Evolutionary conservation across 805 yeast species (phyloP).

Genomic region (Wickerhamomyces bovis): DNA sequence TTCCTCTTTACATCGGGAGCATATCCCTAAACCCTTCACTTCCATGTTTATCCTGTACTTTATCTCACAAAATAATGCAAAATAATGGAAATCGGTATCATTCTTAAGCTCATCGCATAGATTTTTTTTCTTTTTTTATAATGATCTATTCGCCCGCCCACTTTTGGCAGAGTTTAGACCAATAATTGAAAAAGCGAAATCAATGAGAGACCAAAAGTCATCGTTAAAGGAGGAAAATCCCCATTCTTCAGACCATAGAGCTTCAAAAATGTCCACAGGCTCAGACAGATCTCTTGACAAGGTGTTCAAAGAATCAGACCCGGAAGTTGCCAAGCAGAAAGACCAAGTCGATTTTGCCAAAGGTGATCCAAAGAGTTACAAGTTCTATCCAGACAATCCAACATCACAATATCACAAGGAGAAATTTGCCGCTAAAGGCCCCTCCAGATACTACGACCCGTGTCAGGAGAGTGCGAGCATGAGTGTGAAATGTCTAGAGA

Average conservation of each 20-base stretch:
- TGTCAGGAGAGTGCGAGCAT: slow-evolving; percentile 86
- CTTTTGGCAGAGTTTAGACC: neutral
- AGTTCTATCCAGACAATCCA: slow-evolving; percentile 87
- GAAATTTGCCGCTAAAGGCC: slow-evolving; percentile 66
- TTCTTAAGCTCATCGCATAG: neutral
- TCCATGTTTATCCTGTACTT: neutral
- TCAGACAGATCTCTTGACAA: slow-evolving; percentile 15
- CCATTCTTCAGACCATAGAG: neutral
- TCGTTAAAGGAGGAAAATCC: neutral
- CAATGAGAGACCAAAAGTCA: neutral
- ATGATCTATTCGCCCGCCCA: neutral
- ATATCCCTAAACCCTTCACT: slow-evolving; percentile 4
- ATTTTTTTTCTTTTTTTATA: neutral
- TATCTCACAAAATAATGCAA: neutral
- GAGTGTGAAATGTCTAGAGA: slow-evolving; percentile 77
- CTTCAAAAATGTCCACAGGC: slow-evolving; percentile 3
- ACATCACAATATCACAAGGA: slow-evolving; percentile 61
- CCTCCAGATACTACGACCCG: slow-evolving; percentile 87
- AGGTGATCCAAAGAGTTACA: slow-evolving; percentile 46
- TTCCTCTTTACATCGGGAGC: slow-evolving; percentile 41
- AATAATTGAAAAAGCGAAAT: neutral
- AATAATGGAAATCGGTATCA: too few species aligned
- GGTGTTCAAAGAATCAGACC: slow-evolving; percentile 17
- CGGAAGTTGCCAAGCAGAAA: slow-evolving; percentile 28
- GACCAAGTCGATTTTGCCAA: slow-evolving; percentile 48